phyloP scores from a whole-genome alignment of 768 basidiomycete genomes.

The Agrocybe praecox region DNA sequence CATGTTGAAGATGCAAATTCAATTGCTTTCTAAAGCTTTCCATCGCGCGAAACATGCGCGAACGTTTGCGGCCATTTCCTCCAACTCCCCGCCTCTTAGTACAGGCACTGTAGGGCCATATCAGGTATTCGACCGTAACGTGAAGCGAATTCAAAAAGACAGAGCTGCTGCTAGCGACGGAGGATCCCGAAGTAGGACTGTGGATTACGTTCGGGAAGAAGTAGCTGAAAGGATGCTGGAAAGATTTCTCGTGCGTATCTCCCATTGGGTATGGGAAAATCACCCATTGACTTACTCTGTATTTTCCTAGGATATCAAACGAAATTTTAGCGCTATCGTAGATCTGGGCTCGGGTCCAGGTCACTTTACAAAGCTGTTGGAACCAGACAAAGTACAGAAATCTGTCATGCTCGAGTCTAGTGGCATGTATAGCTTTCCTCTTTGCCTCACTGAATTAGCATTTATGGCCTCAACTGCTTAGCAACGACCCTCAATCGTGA shows the following conservation, averaged over 20 bases:
- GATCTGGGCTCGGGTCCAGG: constrained; percentile 93
- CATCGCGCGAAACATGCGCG: constrained; percentile 25
- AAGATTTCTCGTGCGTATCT: constrained; percentile 66
- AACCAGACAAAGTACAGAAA: constrained; percentile 65
- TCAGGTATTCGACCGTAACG: constrained; percentile 84
- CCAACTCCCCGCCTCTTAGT: constrained; percentile 40
- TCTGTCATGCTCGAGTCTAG: constrained; percentile 87
- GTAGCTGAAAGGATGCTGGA: constrained; percentile 92
- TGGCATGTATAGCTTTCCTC: constrained; percentile 46
- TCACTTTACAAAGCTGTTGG: constrained; percentile 85
- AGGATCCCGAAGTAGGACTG: constrained; percentile 67
- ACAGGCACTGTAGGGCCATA: constrained; percentile 62
- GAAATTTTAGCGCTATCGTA: constrained; percentile 74
- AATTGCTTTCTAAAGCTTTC: neutral
- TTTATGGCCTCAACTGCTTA: constrained; percentile 29
- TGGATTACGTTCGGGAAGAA: constrained; percentile 92
- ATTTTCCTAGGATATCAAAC: constrained; percentile 80
- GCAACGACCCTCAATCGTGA: constrained; percentile 77
- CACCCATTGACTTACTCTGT: constrained; percentile 2
- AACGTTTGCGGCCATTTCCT: constrained; percentile 51
- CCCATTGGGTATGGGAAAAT: neutral
- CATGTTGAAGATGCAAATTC: neutral
- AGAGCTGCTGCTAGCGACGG: constrained; percentile 60
- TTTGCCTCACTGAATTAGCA: neutral
- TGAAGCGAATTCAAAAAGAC: constrained; percentile 79